Evolutionary conservation across 2,329 filamentous ascomycete genomes (phyloP).

Genomic region (Alternaria sp.): DNA sequence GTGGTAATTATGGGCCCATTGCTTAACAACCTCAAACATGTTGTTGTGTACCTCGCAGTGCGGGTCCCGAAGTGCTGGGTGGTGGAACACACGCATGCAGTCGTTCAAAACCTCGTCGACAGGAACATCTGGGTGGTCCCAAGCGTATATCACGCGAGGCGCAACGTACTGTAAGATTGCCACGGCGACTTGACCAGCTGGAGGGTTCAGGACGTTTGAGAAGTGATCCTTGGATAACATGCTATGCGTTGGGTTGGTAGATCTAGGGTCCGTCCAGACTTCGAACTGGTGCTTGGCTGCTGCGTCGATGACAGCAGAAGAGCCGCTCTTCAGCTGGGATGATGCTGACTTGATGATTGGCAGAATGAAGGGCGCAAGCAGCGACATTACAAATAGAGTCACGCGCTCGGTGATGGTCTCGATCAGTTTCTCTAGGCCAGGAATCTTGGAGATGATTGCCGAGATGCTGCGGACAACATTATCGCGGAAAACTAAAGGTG

Average conservation of each 20-base stretch:
- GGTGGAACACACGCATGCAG: slow-evolving; percentile 84
- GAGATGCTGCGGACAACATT: slow-evolving; percentile 89
- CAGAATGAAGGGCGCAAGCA: slow-evolving; percentile 89
- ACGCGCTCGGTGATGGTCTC: slow-evolving; percentile 94
- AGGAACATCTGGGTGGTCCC: slow-evolving; percentile 85
- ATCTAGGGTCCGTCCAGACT: slow-evolving; percentile 59
- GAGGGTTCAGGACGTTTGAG: slow-evolving; percentile 60
- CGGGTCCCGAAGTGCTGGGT: slow-evolving; percentile 82
- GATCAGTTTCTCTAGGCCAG: slow-evolving; percentile 85
- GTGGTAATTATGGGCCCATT: slow-evolving; percentile 78
- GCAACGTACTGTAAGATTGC: slow-evolving; percentile 83
- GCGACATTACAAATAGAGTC: slow-evolving; percentile 87
- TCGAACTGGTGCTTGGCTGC: slow-evolving; percentile 61
- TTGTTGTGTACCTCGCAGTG: slow-evolving; percentile 79
- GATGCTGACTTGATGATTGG: slow-evolving; percentile 91
- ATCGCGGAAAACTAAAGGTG: slow-evolving; percentile 77
- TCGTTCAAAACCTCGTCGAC: slow-evolving; percentile 86
- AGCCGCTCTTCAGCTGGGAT: slow-evolving; percentile 84
- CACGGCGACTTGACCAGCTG: slow-evolving; percentile 59
- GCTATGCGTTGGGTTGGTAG: slow-evolving; percentile 61
- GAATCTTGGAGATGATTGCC: slow-evolving; percentile 86
- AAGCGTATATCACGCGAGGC: slow-evolving; percentile 88
- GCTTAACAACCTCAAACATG: slow-evolving; percentile 87
- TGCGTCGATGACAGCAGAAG: slow-evolving; percentile 70
- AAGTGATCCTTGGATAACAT: slow-evolving; percentile 63